These are phyloP conservation scores for Penicillium fimorum DNA, from an alignment of 495 filamentous ascomycete species.

Conservation along the genomic window DNA sequence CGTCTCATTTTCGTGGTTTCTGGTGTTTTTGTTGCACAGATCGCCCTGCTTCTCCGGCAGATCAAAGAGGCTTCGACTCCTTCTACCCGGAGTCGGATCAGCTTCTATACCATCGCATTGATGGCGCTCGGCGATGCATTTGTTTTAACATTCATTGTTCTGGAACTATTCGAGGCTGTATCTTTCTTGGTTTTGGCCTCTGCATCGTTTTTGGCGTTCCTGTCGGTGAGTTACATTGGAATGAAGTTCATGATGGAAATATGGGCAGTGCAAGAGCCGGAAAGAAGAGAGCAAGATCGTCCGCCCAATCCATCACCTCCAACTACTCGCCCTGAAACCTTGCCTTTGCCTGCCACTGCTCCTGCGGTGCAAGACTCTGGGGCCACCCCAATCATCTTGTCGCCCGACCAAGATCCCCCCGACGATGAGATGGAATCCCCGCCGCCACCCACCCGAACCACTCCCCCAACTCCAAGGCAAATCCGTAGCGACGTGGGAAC, in stretches of 20 bases:
- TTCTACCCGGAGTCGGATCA: constrained; percentile 88
- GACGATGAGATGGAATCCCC: constrained; percentile 34
- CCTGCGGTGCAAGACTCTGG: constrained; percentile 42
- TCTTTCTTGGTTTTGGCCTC: constrained; percentile 68
- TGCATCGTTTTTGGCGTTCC: constrained; percentile 67
- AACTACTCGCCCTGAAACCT: constrained; percentile 38
- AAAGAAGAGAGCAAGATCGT: constrained; percentile 59
- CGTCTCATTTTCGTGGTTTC: constrained; percentile 67
- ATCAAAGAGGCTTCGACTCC: constrained; percentile 91
- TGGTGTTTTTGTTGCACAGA: constrained; percentile 62
- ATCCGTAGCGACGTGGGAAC: constrained; percentile 61
- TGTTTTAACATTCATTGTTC: constrained; percentile 61
- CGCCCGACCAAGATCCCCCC: constrained; percentile 76
- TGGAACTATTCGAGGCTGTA: constrained; percentile 61
- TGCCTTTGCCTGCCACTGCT: constrained; percentile 66
- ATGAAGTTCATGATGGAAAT: constrained; percentile 88
- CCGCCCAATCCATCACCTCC: constrained; percentile 27
- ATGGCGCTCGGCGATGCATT: constrained; percentile 85
- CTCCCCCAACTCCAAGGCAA: constrained; percentile 36
- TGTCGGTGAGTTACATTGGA: constrained; percentile 70
- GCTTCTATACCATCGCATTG: constrained; percentile 80
- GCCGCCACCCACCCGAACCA: constrained; percentile 25
- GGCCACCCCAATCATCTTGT: constrained; percentile 69
- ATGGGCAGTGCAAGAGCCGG: constrained; percentile 81
- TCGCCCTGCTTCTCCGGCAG: constrained; percentile 74